Conservation (phyloP, 2,329 filamentous ascomycete genomes). For the Arthroderma sp. region DNA sequence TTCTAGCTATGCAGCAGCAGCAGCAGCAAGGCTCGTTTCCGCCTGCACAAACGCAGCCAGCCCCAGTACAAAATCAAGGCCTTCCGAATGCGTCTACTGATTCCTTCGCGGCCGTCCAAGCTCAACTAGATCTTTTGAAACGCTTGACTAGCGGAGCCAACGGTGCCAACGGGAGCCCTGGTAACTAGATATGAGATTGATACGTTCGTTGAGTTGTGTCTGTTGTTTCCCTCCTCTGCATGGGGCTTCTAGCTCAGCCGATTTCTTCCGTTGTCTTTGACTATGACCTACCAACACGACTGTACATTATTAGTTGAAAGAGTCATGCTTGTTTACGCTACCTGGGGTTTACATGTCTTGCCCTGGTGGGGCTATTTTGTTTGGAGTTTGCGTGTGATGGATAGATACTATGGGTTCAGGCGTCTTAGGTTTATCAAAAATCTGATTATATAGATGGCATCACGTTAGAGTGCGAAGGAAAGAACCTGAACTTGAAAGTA, state of each 20-base stretch:
- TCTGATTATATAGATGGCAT: background rate
- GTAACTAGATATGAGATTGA: background rate
- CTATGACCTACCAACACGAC: background rate
- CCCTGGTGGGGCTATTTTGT: background rate
- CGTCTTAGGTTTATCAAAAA: background rate
- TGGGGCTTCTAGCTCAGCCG: background rate
- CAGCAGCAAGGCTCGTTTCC: conserved; percentile 18
- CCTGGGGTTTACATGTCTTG: background rate
- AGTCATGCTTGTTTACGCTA: background rate
- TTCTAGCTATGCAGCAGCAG: conserved; percentile 37
- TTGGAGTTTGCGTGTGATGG: background rate
- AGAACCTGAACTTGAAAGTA: background rate
- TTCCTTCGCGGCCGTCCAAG: conserved; percentile 33
- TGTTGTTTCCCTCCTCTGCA: background rate
- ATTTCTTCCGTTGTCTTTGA: background rate
- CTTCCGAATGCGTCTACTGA: conserved; percentile 20
- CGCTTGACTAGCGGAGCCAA: conserved; percentile 23
- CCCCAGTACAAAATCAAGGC: conserved; percentile 14
- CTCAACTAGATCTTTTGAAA: conserved; percentile 31
- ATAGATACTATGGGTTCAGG: background rate
- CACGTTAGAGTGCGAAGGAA: background rate
- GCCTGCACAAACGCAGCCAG: conserved; percentile 6
- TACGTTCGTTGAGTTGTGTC: background rate
- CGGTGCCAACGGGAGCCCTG: conserved; percentile 5
- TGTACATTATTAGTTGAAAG: background rate